Percentiles rank a stretch among this genome's conserved stretches.
phyloP scores from a whole-genome alignment of 441 rosid species.

The Brassica balearica region DNA sequence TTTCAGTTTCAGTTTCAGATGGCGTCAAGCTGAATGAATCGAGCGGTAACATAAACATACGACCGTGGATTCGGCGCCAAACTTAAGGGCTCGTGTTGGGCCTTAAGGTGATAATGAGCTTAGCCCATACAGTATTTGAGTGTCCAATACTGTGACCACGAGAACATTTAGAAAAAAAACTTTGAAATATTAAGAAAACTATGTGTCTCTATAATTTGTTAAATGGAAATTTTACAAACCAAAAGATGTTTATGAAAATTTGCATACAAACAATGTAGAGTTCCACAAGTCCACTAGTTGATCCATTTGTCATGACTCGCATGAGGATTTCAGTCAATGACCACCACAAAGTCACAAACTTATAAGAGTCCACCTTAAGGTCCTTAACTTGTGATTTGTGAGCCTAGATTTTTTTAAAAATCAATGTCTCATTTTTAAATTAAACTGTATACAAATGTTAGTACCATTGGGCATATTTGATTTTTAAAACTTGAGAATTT shows the following conservation, averaged over 20 bases:
- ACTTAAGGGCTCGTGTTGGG: background rate
- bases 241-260: too few relatives aligned
- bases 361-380: background rate
- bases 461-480: background rate
- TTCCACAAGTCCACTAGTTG: too few relatives aligned
- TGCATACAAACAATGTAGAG: too few relatives aligned
- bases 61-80: background rate
- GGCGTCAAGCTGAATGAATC: conserved; percentile 8
- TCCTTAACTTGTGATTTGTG: too few relatives aligned
- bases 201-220: too few relatives aligned
- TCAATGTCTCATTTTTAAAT: background rate
- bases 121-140: background rate
- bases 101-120: background rate
- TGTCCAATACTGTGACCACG: background rate
- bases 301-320: too few relatives aligned
- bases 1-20: conserved; percentile 3
- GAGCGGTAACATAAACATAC: conserved; percentile 9
- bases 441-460: background rate
- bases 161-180: too few relatives aligned
- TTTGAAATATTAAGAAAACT: too few relatives aligned
- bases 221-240: too few relatives aligned
- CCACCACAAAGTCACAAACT: background rate
- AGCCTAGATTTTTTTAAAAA: background rate
- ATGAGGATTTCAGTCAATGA: too few relatives aligned
- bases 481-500: background rate